phyloP scores from a whole-genome alignment of 768 basidiomycete genomes.

The Albatrellus ellisii region DNA sequence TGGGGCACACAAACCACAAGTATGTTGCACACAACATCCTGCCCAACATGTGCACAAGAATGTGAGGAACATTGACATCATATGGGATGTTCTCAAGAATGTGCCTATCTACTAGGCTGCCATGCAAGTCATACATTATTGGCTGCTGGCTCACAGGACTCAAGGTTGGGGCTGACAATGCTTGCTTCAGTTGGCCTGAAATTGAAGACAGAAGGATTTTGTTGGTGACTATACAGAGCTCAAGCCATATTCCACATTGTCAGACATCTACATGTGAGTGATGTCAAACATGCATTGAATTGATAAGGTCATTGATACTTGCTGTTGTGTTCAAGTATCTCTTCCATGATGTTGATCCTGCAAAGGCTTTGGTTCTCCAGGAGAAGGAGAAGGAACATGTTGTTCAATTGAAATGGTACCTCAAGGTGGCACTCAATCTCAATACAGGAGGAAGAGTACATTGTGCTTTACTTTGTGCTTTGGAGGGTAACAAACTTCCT shows the following conservation, averaged over 20 bases:
- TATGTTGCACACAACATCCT: too few species aligned
- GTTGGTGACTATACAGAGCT: slow-evolving; percentile 47
- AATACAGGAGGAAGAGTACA: slow-evolving; percentile 31
- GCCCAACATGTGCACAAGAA: too few species aligned
- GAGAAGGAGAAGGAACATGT: slow-evolving; percentile 39
- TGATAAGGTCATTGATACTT: background rate
- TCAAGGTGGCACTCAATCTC: slow-evolving; percentile 36
- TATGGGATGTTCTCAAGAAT: slow-evolving; percentile 49
- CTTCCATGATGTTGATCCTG: slow-evolving; percentile 58
- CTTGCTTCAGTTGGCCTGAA: slow-evolving; percentile 48
- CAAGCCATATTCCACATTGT: slow-evolving; percentile 49
- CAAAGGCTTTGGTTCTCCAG: slow-evolving; percentile 42
- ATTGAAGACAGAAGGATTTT: slow-evolving; percentile 42
- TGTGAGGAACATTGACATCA: slow-evolving; percentile 45
- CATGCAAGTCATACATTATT: slow-evolving; percentile 42
- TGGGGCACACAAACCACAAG: too few species aligned
- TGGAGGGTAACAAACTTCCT: background rate
- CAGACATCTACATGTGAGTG: slow-evolving; percentile 59
- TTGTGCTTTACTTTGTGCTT: background rate
- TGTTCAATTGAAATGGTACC: slow-evolving; percentile 37
- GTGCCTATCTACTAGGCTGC: slow-evolving; percentile 63
- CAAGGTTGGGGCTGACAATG: background rate
- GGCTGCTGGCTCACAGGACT: background rate
- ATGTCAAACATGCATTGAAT: background rate
- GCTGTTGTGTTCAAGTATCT: slow-evolving; percentile 40